Conservation (phyloP, 306 rosid species). For the Cicer chorassanicum region DNA sequence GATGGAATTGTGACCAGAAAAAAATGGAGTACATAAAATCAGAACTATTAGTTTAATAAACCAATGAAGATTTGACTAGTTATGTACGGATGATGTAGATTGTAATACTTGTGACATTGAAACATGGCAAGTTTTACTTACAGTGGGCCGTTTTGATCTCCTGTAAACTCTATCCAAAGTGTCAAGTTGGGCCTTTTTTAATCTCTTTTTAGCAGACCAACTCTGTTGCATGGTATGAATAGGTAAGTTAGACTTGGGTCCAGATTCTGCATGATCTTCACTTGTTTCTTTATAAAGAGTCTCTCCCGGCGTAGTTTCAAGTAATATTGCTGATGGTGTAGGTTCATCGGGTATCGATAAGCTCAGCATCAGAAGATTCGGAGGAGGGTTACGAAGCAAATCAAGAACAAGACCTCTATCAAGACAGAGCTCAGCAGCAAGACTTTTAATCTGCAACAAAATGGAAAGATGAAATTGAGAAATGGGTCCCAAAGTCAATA, state of each 20-base stretch:
- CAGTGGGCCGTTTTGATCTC: conserved; percentile 91
- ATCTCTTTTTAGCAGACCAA: conserved; percentile 76
- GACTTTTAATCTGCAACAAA: conserved; percentile 74
- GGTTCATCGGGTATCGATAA: conserved; percentile 76
- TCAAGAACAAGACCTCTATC: conserved; percentile 83
- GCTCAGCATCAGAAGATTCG: conserved; percentile 77
- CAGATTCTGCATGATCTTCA: conserved; percentile 43
- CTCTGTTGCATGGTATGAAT: conserved; percentile 70
- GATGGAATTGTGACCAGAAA: neutral
- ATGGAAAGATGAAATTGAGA: conserved; percentile 29
- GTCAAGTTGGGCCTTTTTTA: conserved; percentile 76
- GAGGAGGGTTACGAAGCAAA: conserved; percentile 92
- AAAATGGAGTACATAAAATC: conserved; percentile 10
- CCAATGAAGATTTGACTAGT: conserved; percentile 8
- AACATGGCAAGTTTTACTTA: conserved; percentile 56
- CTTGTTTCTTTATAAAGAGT: conserved; percentile 48
- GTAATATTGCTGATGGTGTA: conserved; percentile 32
- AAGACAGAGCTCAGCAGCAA: conserved; percentile 92
- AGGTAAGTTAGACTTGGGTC: conserved; percentile 55
- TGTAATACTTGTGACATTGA: conserved; percentile 31
- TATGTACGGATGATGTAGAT: neutral
- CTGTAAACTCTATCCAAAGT: conserved; percentile 78
- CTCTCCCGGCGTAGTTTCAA: conserved; percentile 55
- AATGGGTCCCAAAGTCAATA: conserved; percentile 34
- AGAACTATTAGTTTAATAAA: conserved; percentile 14